phyloP scores from a whole-genome alignment of 176 grass and related monocot genomes.

The Lolium rigidum region DNA sequence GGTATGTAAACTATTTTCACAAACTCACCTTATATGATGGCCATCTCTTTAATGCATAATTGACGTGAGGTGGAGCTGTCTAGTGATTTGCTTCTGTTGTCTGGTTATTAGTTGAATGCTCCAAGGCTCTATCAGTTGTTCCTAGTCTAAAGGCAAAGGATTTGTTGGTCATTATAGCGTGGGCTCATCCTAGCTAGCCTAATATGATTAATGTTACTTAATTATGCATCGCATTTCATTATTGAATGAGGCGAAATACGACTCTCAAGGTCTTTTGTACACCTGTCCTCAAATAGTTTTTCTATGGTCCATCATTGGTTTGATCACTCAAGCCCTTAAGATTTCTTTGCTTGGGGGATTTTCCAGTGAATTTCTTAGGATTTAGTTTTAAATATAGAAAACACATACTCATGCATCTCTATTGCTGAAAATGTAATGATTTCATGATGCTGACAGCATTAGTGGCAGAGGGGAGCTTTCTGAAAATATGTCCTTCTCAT shows the following conservation, averaged over 20 bases:
- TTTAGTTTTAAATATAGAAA: background rate
- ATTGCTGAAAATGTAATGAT: constrained; percentile 34
- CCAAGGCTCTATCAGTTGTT: constrained; percentile 37
- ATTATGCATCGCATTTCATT: constrained; percentile 46
- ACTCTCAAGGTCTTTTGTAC: constrained; percentile 39
- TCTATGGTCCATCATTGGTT: constrained; percentile 41
- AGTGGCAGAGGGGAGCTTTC: constrained; percentile 31
- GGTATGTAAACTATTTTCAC: constrained; percentile 24
- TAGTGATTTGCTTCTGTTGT: constrained; percentile 40
- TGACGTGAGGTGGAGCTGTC: constrained; percentile 34
- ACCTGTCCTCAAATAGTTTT: constrained; percentile 27
- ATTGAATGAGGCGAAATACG: constrained; percentile 41
- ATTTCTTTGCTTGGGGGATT: background rate
- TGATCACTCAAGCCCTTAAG: constrained; percentile 35
- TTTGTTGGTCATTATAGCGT: constrained; percentile 45
- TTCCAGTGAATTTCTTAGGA: constrained; percentile 9
- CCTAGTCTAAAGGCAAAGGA: constrained; percentile 40
- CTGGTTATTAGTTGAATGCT: constrained; percentile 32
- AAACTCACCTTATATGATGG: constrained; percentile 21
- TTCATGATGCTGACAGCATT: constrained; percentile 41
- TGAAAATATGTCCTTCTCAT: constrained; percentile 37
- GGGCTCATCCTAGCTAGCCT: constrained; percentile 45
- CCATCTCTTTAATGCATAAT: constrained; percentile 22
- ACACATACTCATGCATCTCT: constrained; percentile 25
- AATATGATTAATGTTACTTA: constrained; percentile 47